phyloP scores from a whole-genome alignment of 2,329 filamentous ascomycete genomes.

The Plenodomus lindquistii region DNA sequence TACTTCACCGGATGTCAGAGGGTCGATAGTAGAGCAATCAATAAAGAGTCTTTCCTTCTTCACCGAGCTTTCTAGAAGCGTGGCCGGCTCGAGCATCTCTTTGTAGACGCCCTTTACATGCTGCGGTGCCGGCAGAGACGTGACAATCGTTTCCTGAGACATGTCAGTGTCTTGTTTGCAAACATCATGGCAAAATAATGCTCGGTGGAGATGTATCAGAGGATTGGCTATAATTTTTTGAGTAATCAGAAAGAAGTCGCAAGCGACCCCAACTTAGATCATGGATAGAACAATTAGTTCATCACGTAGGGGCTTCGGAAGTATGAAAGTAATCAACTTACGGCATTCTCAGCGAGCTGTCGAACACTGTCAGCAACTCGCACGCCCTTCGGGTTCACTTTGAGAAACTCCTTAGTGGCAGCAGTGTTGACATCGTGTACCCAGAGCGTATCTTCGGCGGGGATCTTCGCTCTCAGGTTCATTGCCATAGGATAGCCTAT shows the following conservation, averaged over 20 bases:
- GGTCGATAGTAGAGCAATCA: slow-evolving; percentile 96
- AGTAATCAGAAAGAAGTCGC: slow-evolving; percentile 65
- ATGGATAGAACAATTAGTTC: slow-evolving; percentile 59
- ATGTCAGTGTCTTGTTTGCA: slow-evolving; percentile 21
- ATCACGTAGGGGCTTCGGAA: slow-evolving; percentile 48
- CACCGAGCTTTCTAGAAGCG: slow-evolving; percentile 54
- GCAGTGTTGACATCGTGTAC: slow-evolving; percentile 68
- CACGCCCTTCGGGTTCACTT: slow-evolving; percentile 59
- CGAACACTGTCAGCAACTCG: slow-evolving; percentile 61
- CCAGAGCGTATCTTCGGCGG: slow-evolving; percentile 63
- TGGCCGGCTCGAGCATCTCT: slow-evolving; percentile 68
- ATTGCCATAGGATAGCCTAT: slow-evolving; percentile 73
- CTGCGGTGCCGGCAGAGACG: slow-evolving; percentile 83
- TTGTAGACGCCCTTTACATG: slow-evolving; percentile 85
- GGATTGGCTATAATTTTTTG: slow-evolving; percentile 72
- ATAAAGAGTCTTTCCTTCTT: slow-evolving; percentile 77
- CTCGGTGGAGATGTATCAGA: slow-evolving; percentile 56
- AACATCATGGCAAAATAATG: slow-evolving; percentile 5
- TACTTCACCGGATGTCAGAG: slow-evolving; percentile 77
- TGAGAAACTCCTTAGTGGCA: slow-evolving; percentile 59
- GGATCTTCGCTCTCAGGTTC: slow-evolving; percentile 70
- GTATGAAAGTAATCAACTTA: slow-evolving; percentile 49
- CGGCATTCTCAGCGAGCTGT: slow-evolving; percentile 68
- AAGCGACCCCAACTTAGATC: slow-evolving; percentile 73
- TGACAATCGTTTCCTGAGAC: slow-evolving; percentile 78